Evolutionary conservation across 495 filamentous ascomycete species (phyloP).

Genomic region (Thermothielavioides terrestris): DNA sequence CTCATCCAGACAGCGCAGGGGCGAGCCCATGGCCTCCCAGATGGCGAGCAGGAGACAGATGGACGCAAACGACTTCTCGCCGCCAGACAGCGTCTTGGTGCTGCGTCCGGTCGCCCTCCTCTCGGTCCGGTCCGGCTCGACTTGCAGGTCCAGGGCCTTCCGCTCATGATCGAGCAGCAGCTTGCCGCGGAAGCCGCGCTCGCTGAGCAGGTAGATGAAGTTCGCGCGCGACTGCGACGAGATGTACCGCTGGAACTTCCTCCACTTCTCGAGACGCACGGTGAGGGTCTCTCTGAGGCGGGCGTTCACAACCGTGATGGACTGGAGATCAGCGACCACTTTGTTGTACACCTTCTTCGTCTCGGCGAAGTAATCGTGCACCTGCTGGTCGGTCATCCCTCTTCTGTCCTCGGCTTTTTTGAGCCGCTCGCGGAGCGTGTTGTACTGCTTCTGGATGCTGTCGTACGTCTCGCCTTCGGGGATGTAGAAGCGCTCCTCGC

Average conservation of each 20-base stretch:
- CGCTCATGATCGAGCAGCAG: slow-evolving; percentile 66
- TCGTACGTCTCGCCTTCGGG: slow-evolving; percentile 56
- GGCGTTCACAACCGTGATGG: slow-evolving; percentile 44
- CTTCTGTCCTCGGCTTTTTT: slow-evolving; percentile 21
- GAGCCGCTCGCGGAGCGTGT: slow-evolving; percentile 49
- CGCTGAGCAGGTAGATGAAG: slow-evolving; percentile 80
- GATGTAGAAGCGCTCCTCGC: slow-evolving; percentile 51
- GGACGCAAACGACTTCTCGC: slow-evolving; percentile 95
- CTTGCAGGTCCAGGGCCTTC: slow-evolving; percentile 67
- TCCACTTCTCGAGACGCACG: slow-evolving; percentile 67
- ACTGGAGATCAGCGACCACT: slow-evolving; percentile 31
- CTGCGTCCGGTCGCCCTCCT: slow-evolving; percentile 58
- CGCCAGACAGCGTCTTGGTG: slow-evolving; percentile 86
- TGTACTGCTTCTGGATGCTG: slow-evolving; percentile 56
- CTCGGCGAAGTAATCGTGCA: slow-evolving; percentile 38
- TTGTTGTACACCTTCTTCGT: slow-evolving; percentile 31
- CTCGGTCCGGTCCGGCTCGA: slow-evolving; percentile 71
- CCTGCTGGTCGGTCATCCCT: slow-evolving; percentile 60
- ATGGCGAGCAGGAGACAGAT: slow-evolving; percentile 86
- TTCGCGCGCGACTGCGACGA: slow-evolving; percentile 72
- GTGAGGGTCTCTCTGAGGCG: slow-evolving; percentile 56
- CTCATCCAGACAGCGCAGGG: slow-evolving; percentile 90
- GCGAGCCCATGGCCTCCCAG: slow-evolving; percentile 97
- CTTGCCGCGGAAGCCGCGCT: slow-evolving; percentile 78
- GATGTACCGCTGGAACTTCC: slow-evolving; percentile 72